Percentiles rank a stretch among this genome's conserved stretches.
phyloP scores from a whole-genome alignment of 257 asterid genomes.

The Scutellaria minor region DNA sequence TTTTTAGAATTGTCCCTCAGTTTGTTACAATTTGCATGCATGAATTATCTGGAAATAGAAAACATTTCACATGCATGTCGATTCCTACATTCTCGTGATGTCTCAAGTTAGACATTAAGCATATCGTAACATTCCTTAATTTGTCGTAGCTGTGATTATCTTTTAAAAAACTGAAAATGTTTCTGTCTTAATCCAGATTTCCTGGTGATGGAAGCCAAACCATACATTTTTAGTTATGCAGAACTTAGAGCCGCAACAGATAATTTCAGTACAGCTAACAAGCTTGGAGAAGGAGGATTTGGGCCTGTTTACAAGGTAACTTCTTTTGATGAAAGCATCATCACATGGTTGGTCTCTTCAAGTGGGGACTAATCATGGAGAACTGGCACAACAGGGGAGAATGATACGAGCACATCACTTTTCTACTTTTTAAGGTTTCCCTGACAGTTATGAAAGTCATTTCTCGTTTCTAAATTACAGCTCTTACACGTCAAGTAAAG shows the following conservation, averaged over 20 bases:
- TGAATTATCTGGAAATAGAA: background rate
- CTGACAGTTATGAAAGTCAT: too few relatives aligned
- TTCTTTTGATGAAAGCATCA: background rate
- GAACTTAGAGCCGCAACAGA: conserved; percentile 72
- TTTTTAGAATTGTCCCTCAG: background rate
- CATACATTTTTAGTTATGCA: conserved; percentile 68
- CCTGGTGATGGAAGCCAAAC: conserved; percentile 68
- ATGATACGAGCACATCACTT: too few relatives aligned
- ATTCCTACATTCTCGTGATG: background rate
- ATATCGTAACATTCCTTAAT: background rate
- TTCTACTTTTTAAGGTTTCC: too few relatives aligned
- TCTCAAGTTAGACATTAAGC: background rate
- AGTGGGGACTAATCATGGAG: too few relatives aligned
- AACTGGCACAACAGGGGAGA: too few relatives aligned
- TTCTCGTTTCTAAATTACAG: too few relatives aligned
- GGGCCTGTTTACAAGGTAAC: conserved; percentile 86
- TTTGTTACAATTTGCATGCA: background rate
- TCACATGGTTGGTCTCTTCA: too few relatives aligned
- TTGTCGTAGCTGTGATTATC: background rate
- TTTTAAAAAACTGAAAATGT: background rate
- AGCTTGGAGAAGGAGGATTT: conserved; percentile 93
- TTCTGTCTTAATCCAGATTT: conserved; percentile 54
- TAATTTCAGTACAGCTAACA: conserved; percentile 64
- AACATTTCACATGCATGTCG: background rate
- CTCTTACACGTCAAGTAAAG: too few relatives aligned